A percentile compares a stretch with the other conserved stretches of the same genome.
Conservation (phyloP, 495 filamentous ascomycete genomes). For the Chaetomium fimeti region DNA sequence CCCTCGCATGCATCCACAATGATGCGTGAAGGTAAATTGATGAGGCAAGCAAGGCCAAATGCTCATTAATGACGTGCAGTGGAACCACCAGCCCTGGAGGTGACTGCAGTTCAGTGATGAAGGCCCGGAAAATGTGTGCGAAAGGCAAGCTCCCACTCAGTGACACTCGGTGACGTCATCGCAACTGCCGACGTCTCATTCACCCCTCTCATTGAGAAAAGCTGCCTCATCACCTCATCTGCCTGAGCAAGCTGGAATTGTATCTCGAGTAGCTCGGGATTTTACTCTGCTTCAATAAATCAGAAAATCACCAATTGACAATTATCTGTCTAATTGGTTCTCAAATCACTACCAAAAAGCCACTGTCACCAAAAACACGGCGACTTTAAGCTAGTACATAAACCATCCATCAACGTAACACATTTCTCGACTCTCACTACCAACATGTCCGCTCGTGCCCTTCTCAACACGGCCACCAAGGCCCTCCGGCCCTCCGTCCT, state of each 20-base stretch:
- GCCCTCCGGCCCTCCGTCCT: slow-evolving; percentile 12
- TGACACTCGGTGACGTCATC: slow-evolving; percentile 5
- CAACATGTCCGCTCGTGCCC: slow-evolving; percentile 16
- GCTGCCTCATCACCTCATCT: neutral
- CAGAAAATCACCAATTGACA: neutral
- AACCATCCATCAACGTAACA: neutral
- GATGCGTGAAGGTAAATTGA: neutral
- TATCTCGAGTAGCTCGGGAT: neutral
- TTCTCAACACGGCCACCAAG: slow-evolving; percentile 12
- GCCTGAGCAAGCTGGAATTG: neutral
- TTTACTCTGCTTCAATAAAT: neutral
- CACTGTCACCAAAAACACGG: neutral
- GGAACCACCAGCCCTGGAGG: neutral
- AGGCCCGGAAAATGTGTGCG: neutral
- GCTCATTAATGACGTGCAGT: slow-evolving; percentile 14
- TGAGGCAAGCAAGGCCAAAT: neutral
- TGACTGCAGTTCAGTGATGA: neutral
- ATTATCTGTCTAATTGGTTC: slow-evolving; percentile 3
- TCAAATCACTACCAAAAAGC: neutral
- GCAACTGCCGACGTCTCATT: neutral
- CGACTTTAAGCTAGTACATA: neutral
- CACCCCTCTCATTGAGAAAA: neutral
- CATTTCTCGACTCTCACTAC: too few species aligned
- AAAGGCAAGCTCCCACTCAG: neutral
- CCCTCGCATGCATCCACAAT: neutral